Evolutionary conservation across 2,329 filamentous ascomycete genomes (phyloP).

Genomic region (Colletotrichum chrysophilum): DNA sequence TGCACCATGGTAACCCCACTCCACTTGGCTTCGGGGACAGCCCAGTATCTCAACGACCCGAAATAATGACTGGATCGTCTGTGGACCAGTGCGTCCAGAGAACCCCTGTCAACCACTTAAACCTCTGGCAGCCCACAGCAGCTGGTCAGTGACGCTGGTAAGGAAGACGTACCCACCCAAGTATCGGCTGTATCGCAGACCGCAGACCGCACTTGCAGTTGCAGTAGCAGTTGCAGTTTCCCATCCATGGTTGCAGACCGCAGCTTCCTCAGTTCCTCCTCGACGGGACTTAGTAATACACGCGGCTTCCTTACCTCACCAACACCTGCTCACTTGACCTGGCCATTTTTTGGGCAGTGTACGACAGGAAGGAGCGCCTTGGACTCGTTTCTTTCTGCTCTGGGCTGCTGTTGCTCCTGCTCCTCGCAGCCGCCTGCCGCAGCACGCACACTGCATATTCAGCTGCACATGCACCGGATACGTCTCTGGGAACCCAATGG

Average conservation of each 20-base stretch:
- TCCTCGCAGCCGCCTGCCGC: not conserved
- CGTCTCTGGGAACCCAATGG: not conserved
- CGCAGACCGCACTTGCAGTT: not conserved
- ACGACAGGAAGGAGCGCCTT: not conserved
- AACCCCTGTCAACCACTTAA: conserved; percentile 17
- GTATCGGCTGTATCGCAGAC: not conserved
- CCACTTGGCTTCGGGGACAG: not conserved
- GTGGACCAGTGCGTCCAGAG: conserved; percentile 12
- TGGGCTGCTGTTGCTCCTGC: not conserved
- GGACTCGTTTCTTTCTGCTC: not conserved
- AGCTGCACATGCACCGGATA: not conserved
- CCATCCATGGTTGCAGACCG: not conserved
- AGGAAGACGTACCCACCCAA: not conserved
- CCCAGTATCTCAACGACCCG: conserved; percentile 8
- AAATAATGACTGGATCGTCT: conserved; percentile 12
- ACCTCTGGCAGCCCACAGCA: conserved; percentile 3
- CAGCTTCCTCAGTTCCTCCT: not conserved
- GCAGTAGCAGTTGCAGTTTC: not conserved
- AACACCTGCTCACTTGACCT: not conserved
- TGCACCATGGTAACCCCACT: not conserved
- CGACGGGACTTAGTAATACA: not conserved
- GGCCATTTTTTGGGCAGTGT: not conserved
- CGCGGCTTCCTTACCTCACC: not conserved
- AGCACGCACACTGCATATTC: not conserved
- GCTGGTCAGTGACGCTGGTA: not conserved